Percentiles rank a stretch among this genome's conserved stretches.
phyloP scores from a whole-genome alignment of 208 protist species.

The Leptomonas pyrrhocoris region DNA sequence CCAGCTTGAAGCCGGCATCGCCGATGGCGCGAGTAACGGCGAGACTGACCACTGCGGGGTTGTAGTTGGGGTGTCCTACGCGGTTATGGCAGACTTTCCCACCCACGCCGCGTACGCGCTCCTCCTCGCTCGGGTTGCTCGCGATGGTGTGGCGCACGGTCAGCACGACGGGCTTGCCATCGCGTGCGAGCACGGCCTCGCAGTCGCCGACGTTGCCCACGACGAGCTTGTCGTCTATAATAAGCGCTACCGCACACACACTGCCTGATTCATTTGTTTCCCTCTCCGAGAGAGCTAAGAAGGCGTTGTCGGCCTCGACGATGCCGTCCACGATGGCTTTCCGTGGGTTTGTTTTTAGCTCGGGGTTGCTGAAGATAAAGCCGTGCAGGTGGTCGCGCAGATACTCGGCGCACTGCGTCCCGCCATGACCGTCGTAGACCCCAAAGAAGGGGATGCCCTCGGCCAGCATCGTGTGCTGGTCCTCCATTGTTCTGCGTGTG shows the following conservation, averaged over 20 bases:
- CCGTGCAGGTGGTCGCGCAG: slow-evolving; percentile 80
- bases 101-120: slow-evolving; percentile 86
- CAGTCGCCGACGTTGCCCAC: slow-evolving; percentile 90
- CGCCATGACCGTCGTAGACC: slow-evolving; percentile 91
- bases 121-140: slow-evolving; percentile 72
- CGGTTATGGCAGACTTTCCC: slow-evolving; percentile 92
- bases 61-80: slow-evolving; percentile 93
- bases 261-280: slow-evolving; percentile 87
- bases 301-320: slow-evolving; percentile 79
- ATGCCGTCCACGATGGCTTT: slow-evolving; percentile 80
- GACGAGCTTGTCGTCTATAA: slow-evolving; percentile 84
- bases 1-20: slow-evolving; percentile 93
- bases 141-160: slow-evolving; percentile 85
- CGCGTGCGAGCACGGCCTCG: slow-evolving; percentile 82
- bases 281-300: slow-evolving; percentile 66
- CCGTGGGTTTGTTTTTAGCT: slow-evolving; percentile 69
- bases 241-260: slow-evolving; percentile 83
- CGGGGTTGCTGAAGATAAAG: slow-evolving; percentile 66
- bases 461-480: slow-evolving; percentile 85
- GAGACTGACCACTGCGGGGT: slow-evolving; percentile 87
- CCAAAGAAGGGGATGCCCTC: slow-evolving; percentile 87
- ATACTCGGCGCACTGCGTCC: slow-evolving; percentile 85
- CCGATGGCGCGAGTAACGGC: slow-evolving; percentile 94
- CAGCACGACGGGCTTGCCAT: slow-evolving; percentile 71
- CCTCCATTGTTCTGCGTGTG: slow-evolving; percentile 86